A percentile compares a stretch with the other conserved stretches of the same genome.
Conservation (phyloP, 768 basidiomycete species). For the Boletus insuetus region DNA sequence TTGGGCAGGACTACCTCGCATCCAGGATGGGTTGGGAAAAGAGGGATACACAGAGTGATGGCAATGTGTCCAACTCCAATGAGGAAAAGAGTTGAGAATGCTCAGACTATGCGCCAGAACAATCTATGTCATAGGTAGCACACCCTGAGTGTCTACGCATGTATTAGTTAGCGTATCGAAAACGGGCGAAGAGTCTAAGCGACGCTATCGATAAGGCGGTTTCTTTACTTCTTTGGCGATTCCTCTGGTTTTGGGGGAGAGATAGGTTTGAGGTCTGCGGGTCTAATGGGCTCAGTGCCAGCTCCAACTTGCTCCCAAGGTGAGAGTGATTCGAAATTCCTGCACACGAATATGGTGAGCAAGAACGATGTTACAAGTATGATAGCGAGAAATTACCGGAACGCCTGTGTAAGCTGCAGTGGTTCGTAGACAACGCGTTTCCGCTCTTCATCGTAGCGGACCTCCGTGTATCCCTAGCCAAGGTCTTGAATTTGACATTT, state of each 20-base stretch:
- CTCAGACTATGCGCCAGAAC: neutral
- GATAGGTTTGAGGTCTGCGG: conserved; percentile 73
- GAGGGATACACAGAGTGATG: conserved; percentile 22
- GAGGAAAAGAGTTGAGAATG: conserved; percentile 11
- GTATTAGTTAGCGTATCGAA: conserved; percentile 15
- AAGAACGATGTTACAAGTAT: neutral
- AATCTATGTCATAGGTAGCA: conserved; percentile 9
- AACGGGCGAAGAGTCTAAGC: conserved; percentile 1
- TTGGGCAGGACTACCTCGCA: conserved; percentile 90
- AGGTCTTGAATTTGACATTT: neutral
- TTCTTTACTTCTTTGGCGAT: conserved; percentile 68
- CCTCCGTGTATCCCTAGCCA: conserved; percentile 91
- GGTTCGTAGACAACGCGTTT: conserved; percentile 98
- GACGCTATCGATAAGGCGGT: neutral
- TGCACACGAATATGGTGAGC: conserved; percentile 27
- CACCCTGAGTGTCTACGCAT: conserved; percentile 2
- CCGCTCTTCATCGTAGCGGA: conserved; percentile 96
- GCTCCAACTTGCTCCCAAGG: conserved; percentile 96
- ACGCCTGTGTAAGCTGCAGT: conserved; percentile 95
- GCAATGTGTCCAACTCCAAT: conserved; percentile 2
- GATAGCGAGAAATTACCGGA: conserved; percentile 58
- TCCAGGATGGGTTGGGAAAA: conserved; percentile 80
- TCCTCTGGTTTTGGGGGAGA: conserved; percentile 76
- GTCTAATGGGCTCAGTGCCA: conserved; percentile 52
- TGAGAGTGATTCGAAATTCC: conserved; percentile 89